Conservation (phyloP, 129 eudicot species). For the Cynara cardunculus region DNA sequence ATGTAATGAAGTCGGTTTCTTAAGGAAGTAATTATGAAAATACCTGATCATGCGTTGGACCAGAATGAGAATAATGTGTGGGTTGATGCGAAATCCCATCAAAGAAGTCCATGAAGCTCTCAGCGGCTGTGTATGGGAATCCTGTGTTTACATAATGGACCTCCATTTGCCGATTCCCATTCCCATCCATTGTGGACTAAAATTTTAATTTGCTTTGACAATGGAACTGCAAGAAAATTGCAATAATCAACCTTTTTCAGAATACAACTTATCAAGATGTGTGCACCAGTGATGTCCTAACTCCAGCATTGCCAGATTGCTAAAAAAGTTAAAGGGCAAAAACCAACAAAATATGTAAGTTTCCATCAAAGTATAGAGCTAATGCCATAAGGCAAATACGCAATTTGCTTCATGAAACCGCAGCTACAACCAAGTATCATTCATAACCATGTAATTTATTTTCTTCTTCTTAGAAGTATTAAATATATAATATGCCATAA, state of each 20-base stretch:
- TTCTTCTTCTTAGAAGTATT: background rate
- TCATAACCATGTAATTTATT: slow-evolving; percentile 5
- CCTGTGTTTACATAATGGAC: slow-evolving; percentile 59
- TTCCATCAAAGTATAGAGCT: background rate
- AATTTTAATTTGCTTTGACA: background rate
- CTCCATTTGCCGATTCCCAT: slow-evolving; percentile 52
- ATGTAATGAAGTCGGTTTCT: background rate
- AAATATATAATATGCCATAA: background rate
- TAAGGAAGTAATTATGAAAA: background rate
- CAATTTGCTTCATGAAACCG: background rate
- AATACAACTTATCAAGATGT: background rate
- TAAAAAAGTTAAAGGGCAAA: background rate
- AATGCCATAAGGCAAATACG: background rate
- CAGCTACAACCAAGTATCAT: background rate
- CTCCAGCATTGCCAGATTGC: slow-evolving; percentile 9
- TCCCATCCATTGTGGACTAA: slow-evolving; percentile 44
- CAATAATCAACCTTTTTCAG: background rate
- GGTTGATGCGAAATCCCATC: slow-evolving; percentile 57
- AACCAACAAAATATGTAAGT: background rate
- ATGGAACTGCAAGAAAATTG: slow-evolving; percentile 26
- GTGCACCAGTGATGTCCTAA: background rate
- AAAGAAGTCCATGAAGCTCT: slow-evolving; percentile 62
- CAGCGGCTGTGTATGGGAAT: slow-evolving; percentile 52
- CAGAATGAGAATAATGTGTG: slow-evolving; percentile 48
- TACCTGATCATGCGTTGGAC: slow-evolving; percentile 61